phyloP scores from a whole-genome alignment of 2,329 filamentous ascomycete species.

The Aspergillus latus region DNA sequence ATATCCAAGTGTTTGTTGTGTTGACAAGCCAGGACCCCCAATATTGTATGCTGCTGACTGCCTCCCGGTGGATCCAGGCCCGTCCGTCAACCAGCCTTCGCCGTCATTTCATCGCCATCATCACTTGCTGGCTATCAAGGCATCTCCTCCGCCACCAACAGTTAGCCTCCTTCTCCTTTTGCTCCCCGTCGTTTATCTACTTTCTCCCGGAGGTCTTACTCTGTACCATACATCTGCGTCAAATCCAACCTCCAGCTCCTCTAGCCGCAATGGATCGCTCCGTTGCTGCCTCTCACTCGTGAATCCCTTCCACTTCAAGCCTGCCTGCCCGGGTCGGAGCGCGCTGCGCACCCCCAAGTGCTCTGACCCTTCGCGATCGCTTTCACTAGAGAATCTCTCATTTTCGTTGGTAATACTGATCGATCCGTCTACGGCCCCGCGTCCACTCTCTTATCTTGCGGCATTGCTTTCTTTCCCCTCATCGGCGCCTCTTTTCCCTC shows the following conservation, averaged over 20 bases:
- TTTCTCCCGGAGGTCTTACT: background rate
- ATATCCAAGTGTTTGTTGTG: background rate
- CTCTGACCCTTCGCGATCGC: conserved; percentile 15
- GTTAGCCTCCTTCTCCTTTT: background rate
- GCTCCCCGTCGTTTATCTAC: background rate
- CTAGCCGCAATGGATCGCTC: conserved; percentile 10
- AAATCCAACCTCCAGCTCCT: background rate
- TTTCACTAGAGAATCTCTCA: conserved; percentile 9
- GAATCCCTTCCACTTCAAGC: conserved; percentile 10
- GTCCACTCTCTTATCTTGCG: conserved; percentile 13
- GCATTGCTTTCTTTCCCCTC: background rate
- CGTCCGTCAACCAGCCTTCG: background rate
- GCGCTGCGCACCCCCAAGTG: conserved; percentile 12
- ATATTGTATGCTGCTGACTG: conserved; percentile 8
- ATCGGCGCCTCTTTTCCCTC: conserved; percentile 1
- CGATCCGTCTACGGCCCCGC: conserved; percentile 15
- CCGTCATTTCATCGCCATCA: conserved; percentile 6
- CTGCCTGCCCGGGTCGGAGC: conserved; percentile 12
- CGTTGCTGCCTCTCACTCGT: conserved; percentile 10
- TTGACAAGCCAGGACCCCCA: background rate
- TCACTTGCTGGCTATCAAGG: conserved; percentile 7
- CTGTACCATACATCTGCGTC: background rate
- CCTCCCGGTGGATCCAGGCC: conserved; percentile 9
- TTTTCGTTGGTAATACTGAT: conserved; percentile 14
- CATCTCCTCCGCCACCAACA: conserved; percentile 11